phyloP scores from a whole-genome alignment of 202 grass and related monocot genomes.

The Hordeum pubiflorum region DNA sequence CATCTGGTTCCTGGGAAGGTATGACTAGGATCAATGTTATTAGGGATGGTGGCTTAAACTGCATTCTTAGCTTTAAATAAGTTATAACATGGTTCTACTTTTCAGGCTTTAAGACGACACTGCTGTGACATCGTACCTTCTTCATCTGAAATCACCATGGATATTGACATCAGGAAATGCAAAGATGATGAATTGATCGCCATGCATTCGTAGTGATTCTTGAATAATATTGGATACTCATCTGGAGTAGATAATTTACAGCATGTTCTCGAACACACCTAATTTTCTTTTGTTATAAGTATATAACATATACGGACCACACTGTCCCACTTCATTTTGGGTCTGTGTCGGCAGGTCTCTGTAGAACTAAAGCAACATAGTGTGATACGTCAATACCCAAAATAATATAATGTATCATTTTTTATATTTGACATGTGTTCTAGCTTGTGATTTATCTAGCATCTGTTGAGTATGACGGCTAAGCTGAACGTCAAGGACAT shows the following conservation, averaged over 20 bases:
- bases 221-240: neutral
- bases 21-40: slow-evolving; percentile 15
- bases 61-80: neutral
- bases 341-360: neutral
- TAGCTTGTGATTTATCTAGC: neutral
- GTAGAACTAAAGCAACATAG: neutral
- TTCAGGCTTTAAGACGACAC: slow-evolving; percentile 65
- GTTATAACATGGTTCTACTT: neutral
- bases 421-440: neutral
- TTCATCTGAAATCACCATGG: slow-evolving; percentile 46
- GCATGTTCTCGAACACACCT: neutral
- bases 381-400: neutral
- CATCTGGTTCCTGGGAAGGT: slow-evolving; percentile 56
- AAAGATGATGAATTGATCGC: slow-evolving; percentile 77
- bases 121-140: slow-evolving; percentile 71
- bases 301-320: neutral
- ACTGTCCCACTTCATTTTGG: neutral
- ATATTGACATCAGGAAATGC: slow-evolving; percentile 77
- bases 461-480: too few relatives aligned
- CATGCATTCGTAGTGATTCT: slow-evolving; percentile 49
- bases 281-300: neutral
- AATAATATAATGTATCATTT: neutral
- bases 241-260: neutral
- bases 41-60: neutral
- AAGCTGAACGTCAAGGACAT: too few relatives aligned